Evolutionary conservation across 2,329 filamentous ascomycete species (phyloP).

Genomic region (Trichoderma aggressivum): DNA sequence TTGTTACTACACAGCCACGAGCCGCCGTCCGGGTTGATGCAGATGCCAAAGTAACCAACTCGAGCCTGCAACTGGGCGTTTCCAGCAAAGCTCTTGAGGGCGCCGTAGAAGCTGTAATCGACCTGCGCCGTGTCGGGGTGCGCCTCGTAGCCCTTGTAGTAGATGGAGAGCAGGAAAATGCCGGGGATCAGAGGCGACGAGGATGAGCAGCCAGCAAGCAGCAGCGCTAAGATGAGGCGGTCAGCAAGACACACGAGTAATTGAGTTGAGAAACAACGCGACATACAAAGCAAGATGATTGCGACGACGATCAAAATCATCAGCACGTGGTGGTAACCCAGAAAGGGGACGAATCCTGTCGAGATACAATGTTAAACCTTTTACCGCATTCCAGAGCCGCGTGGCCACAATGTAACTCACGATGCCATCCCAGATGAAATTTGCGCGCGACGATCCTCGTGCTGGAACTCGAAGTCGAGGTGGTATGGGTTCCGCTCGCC

Average conservation of each 20-base stretch:
- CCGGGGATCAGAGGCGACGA: slow-evolving; percentile 91
- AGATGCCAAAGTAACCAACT: slow-evolving; percentile 97
- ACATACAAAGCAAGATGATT: slow-evolving; percentile 91
- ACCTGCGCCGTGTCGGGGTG: slow-evolving; percentile 82
- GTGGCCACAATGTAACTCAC: slow-evolving; percentile 35
- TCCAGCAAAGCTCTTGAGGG: slow-evolving; percentile 87
- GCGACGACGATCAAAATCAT: slow-evolving; percentile 95
- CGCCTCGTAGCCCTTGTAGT: slow-evolving; percentile 85
- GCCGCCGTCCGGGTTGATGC: slow-evolving; percentile 85
- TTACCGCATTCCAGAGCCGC: slow-evolving; percentile 23
- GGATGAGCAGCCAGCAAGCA: slow-evolving; percentile 93
- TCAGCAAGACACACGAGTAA: slow-evolving; percentile 14
- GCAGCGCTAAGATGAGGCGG: slow-evolving; percentile 59
- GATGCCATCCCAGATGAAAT: slow-evolving; percentile 49
- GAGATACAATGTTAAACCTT: slow-evolving; percentile 5
- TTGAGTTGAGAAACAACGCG: not conserved
- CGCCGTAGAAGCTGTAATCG: slow-evolving; percentile 79
- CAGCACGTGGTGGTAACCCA: slow-evolving; percentile 79
- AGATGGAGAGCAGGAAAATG: slow-evolving; percentile 97
- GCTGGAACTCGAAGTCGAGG: slow-evolving; percentile 17
- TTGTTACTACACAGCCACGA: slow-evolving; percentile 96
- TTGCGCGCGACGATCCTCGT: slow-evolving; percentile 30
- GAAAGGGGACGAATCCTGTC: slow-evolving; percentile 63
- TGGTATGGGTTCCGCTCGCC: slow-evolving; percentile 25
- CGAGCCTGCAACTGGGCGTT: slow-evolving; percentile 80